Percentiles rank a stretch among this genome's conserved stretches.
Conservation (phyloP, 2,329 filamentous ascomycete species). For the Colletotrichum camelliae region DNA sequence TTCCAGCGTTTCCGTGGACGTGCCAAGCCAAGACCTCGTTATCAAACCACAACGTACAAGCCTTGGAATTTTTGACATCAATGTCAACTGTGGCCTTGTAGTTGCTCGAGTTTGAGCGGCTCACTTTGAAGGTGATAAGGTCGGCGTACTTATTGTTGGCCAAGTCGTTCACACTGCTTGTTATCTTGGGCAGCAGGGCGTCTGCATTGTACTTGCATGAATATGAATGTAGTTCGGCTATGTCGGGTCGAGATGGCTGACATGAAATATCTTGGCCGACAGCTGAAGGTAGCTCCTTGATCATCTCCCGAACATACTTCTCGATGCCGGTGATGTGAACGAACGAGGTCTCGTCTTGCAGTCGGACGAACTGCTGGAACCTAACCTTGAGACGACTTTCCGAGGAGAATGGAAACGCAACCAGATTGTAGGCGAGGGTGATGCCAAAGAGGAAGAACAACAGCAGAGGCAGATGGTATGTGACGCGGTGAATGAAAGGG, state of each 20-base stretch:
- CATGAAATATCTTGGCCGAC: conserved; percentile 59
- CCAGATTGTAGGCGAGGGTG: conserved; percentile 82
- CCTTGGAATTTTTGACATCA: conserved; percentile 75
- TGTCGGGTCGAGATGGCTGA: not conserved
- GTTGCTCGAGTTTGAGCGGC: conserved; percentile 33
- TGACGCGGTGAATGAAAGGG: conserved; percentile 87
- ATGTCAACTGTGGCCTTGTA: conserved; percentile 69
- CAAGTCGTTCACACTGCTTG: conserved; percentile 41
- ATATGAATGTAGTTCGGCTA: conserved; percentile 39
- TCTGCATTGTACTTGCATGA: conserved; percentile 73
- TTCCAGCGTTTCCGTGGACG: conserved; percentile 64
- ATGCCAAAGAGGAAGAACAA: conserved; percentile 71
- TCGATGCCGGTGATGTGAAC: conserved; percentile 74
- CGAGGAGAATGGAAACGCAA: conserved; percentile 86
- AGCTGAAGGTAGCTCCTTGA: conserved; percentile 74
- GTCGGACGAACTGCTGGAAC: conserved; percentile 82
- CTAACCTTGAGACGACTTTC: conserved; percentile 83
- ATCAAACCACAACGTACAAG: conserved; percentile 77
- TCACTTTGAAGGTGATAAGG: conserved; percentile 73
- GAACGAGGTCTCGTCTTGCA: conserved; percentile 67
- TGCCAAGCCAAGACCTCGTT: conserved; percentile 67
- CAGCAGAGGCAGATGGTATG: conserved; percentile 80
- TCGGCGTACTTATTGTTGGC: conserved; percentile 44
- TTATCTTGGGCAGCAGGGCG: conserved; percentile 57
- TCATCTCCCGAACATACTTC: conserved; percentile 70